A percentile compares a stretch with the other conserved stretches of the same genome.
These are phyloP conservation scores for Solanum dulcamara DNA, from an alignment of 257 asterid species.

Conservation along the genomic window DNA sequence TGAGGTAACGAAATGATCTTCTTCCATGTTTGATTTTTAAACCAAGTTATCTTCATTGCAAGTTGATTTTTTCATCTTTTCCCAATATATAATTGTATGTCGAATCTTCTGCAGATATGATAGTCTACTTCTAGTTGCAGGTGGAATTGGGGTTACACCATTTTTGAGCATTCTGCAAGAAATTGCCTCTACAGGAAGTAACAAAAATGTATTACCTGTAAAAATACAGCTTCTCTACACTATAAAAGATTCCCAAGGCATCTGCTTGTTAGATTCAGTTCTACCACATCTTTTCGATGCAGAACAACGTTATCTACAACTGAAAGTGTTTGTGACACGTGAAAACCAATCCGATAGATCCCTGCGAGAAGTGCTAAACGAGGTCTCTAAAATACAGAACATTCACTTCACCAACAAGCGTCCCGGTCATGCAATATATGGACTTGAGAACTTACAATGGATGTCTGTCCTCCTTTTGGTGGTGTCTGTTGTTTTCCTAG, in stretches of 20 bases:
- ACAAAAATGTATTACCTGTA: constrained; percentile 25
- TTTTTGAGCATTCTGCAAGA: constrained; percentile 63
- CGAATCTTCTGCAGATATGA: constrained; percentile 40
- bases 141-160: constrained; percentile 87
- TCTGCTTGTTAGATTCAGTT: constrained; percentile 45
- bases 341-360: constrained; percentile 35
- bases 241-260: constrained; percentile 34
- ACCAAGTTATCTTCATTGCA: too few relatives aligned
- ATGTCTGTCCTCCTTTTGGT: constrained; percentile 33
- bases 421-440: constrained; percentile 27
- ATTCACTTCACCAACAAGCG: constrained; percentile 20
- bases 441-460: constrained; percentile 29
- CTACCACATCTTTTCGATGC: constrained; percentile 32
- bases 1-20: constrained; percentile 31
- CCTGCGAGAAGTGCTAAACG: constrained; percentile 27
- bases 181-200: constrained; percentile 14
- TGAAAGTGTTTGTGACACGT: constrained; percentile 49
- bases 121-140: constrained; percentile 60
- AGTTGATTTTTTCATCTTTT: background rate
- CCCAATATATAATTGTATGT: background rate
- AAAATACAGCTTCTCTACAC: constrained; percentile 43
- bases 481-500: constrained; percentile 35
- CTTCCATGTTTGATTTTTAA: background rate
- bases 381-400: constrained; percentile 17
- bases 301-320: constrained; percentile 23